These are phyloP conservation scores for Paspalum notatum DNA, from an alignment of 176 grass and related monocot genomes.

Conservation along the genomic window DNA sequence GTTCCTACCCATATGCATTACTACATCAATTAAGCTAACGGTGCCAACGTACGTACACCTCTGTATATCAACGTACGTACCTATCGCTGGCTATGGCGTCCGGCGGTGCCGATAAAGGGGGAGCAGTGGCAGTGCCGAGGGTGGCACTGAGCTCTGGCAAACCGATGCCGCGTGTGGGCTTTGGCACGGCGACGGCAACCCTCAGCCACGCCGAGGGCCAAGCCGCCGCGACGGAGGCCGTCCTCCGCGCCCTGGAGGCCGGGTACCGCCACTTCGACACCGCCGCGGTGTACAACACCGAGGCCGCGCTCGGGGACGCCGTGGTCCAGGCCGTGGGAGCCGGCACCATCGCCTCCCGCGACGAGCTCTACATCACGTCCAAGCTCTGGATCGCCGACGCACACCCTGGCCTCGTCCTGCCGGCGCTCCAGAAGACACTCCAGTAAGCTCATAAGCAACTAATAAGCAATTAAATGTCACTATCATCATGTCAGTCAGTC, in stretches of 20 bases:
- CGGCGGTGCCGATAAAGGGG: neutral
- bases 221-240: neutral
- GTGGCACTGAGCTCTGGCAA: neutral
- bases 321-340: neutral
- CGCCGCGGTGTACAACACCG: slow-evolving; percentile 24
- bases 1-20: no score
- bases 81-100: neutral
- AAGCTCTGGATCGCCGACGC: slow-evolving; percentile 48
- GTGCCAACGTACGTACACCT: no score
- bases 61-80: no score
- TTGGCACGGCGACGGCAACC: slow-evolving; percentile 42
- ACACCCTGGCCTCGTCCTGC: slow-evolving; percentile 17
- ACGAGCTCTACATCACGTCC: slow-evolving; percentile 48
- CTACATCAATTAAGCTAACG: no score
- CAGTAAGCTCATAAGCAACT: neutral
- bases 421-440: slow-evolving; percentile 33
- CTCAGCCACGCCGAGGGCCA: neutral
- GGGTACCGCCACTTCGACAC: slow-evolving; percentile 57
- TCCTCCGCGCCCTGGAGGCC: slow-evolving; percentile 25
- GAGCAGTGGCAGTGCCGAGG: neutral
- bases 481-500: no score
- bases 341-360: neutral
- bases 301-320: slow-evolving; percentile 31
- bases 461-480: no score
- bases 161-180: slow-evolving; percentile 38